Evolutionary conservation across 148 eudicot genomes (phyloP).

Genomic region (Simmondsia chinensis): DNA sequence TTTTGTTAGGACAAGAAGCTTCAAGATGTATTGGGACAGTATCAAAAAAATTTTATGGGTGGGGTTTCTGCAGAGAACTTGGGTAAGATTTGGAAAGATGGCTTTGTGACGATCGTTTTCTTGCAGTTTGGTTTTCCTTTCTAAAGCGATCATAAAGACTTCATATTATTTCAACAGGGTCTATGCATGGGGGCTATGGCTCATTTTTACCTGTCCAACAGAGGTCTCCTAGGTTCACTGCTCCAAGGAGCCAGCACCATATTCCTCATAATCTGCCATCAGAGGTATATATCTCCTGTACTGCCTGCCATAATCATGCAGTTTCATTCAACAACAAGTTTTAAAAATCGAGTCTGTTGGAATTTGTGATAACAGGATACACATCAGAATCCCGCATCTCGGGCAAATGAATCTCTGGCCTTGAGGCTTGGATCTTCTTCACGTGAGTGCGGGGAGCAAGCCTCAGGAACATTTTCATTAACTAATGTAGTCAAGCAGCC

Average conservation of each 20-base stretch:
- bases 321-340: too few species aligned
- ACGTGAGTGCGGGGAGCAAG: constrained; percentile 2
- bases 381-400: constrained; percentile 4
- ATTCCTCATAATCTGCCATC: constrained; percentile 14
- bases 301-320: not conserved
- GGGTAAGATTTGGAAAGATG: constrained; percentile 22
- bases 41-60: constrained; percentile 38
- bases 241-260: constrained; percentile 13
- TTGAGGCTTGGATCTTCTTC: constrained; percentile 5
- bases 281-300: constrained; percentile 15
- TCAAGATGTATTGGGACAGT: constrained; percentile 34
- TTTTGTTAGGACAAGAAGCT: constrained; percentile 33
- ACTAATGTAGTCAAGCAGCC: constrained; percentile 8
- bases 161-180: constrained; percentile 20
- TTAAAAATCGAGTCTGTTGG: too few species aligned
- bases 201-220: constrained; percentile 30
- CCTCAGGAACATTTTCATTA: constrained; percentile 7
- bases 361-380: constrained; percentile 10
- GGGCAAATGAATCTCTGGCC: constrained; percentile 4
- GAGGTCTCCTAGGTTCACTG: constrained; percentile 14
- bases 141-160: constrained; percentile 1
- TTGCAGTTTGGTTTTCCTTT: too few species aligned
- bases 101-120: too few species aligned
- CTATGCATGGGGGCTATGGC: constrained; percentile 39
- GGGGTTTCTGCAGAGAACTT: constrained; percentile 25